These are phyloP conservation scores for Lenzites betulinus DNA, from an alignment of 768 basidiomycete species.

Conservation along the genomic window DNA sequence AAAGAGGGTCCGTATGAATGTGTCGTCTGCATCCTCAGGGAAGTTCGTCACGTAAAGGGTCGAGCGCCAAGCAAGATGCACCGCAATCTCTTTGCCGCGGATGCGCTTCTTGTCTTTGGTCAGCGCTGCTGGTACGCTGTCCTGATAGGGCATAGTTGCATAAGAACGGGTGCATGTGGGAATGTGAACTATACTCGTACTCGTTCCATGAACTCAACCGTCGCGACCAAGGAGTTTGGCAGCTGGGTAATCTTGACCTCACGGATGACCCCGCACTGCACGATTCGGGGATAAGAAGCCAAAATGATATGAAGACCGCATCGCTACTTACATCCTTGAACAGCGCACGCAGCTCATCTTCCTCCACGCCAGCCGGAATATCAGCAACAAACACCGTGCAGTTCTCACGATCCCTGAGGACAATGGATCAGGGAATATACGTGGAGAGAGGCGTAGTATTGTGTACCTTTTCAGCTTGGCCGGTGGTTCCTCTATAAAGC, in stretches of 20 bases:
- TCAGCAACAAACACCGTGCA: constrained; percentile 87
- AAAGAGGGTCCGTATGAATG: constrained; percentile 73
- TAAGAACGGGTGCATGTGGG: not conserved
- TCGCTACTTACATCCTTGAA: constrained; percentile 79
- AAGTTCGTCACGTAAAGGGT: constrained; percentile 98
- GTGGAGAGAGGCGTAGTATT: not conserved
- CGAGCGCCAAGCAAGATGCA: constrained; percentile 91
- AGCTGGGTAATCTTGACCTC: constrained; percentile 79
- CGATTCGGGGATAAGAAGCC: constrained; percentile 10
- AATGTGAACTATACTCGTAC: constrained; percentile 38
- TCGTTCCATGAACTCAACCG: constrained; percentile 82
- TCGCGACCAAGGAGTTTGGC: constrained; percentile 65
- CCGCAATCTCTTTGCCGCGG: constrained; percentile 71
- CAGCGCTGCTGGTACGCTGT: constrained; percentile 80
- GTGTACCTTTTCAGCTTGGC: constrained; percentile 61
- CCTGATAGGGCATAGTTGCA: constrained; percentile 43
- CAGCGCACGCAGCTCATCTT: constrained; percentile 66
- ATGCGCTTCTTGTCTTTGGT: constrained; percentile 95
- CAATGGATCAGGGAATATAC: not conserved
- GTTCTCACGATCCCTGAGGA: constrained; percentile 87
- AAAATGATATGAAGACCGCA: too few species aligned
- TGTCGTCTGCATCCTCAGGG: constrained; percentile 81
- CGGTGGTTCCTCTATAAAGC: constrained; percentile 44
- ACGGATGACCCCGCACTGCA: constrained; percentile 85
- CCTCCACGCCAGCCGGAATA: constrained; percentile 54